Evolutionary conservation across 345 rosid species (phyloP).

Genomic region (Punica granatum): DNA sequence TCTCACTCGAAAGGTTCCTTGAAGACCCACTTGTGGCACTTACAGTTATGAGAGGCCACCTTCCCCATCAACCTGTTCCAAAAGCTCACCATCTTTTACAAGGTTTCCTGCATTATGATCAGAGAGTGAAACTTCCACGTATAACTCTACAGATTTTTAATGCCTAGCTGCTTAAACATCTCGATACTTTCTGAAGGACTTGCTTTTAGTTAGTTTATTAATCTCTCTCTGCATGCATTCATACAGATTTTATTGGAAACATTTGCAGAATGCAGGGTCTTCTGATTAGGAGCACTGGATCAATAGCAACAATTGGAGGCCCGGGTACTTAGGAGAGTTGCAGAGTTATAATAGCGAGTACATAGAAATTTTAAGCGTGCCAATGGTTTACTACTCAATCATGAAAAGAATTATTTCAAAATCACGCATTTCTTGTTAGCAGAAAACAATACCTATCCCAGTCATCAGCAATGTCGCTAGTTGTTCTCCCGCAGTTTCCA

Average conservation of each 20-base stretch:
- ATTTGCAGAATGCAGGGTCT: background rate
- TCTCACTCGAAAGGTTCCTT: too few species aligned
- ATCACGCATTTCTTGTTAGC: background rate
- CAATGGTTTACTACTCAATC: background rate
- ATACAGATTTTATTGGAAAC: background rate
- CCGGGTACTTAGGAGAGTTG: slow-evolving; percentile 70
- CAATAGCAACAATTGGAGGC: too few species aligned
- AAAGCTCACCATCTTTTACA: too few species aligned
- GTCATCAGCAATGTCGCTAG: slow-evolving; percentile 60
- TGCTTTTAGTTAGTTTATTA: too few species aligned
- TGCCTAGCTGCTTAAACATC: background rate
- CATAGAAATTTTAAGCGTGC: background rate
- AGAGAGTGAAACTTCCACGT: too few species aligned
- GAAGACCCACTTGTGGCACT: too few species aligned
- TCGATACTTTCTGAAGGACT: background rate
- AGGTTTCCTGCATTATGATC: too few species aligned
- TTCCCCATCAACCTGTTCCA: too few species aligned
- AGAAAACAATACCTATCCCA: slow-evolving; percentile 53
- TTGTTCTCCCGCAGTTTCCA: slow-evolving; percentile 97
- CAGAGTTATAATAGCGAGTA: slow-evolving; percentile 54
- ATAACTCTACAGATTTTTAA: background rate
- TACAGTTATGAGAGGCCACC: too few species aligned
- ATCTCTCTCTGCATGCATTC: background rate
- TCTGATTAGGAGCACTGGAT: too few species aligned
- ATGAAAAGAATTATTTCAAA: background rate